Evolutionary conservation across 768 basidiomycete genomes (phyloP), one percentile per base, ranked within the genome.

Genomic region (Hypholoma sublateritium): DNA sequence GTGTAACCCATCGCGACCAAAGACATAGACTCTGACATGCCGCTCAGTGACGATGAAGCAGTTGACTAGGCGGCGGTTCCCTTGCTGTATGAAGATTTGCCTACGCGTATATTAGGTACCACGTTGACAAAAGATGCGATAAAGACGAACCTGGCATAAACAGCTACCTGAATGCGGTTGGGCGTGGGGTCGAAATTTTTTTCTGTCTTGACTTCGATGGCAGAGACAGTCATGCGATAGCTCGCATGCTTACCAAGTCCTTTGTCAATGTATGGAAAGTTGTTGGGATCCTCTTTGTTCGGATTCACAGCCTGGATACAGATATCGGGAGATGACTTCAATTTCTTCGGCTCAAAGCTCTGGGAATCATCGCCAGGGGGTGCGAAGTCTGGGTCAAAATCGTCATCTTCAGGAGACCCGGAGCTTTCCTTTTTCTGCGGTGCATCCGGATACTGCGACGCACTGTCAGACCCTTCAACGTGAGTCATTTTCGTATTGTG

Each of bases 1-100:
- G 16, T 58, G 32, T 4, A 48, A 34, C 0, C 68, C 68, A 14
- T 60, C 36, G 28, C 66, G 60, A 43, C 63, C 66, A 56, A 66
- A 67, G 11, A 53, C 49, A 36, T 57, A 49, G 9, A 67, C 50
- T 1, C 56, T 51, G 21, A 65, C 32, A 14, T 28, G 19, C 0
- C 46, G 21, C 21, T 56, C 50, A 1, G 61, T 63, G 22, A 69
- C 44, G 21, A 61, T 28, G 24, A 61, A 37, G 5, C 55, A 56
- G 41, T 61, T 62, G 1, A 66, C 61, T 14, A 53, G 61, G 5
- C 17, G 46, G 6, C 67, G 64, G 41, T 65, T 64, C 11, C 53
- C 50, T 39, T 69, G 67, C 34, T 54, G 41, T 8, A 63, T 53
- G 35, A 67, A 61, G 32, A 56, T 55, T 14, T 59, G 43, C n/a